Evolutionary conservation across 1,284 basidiomycete species (phyloP).

Genomic region (Ustilago esculenta): DNA sequence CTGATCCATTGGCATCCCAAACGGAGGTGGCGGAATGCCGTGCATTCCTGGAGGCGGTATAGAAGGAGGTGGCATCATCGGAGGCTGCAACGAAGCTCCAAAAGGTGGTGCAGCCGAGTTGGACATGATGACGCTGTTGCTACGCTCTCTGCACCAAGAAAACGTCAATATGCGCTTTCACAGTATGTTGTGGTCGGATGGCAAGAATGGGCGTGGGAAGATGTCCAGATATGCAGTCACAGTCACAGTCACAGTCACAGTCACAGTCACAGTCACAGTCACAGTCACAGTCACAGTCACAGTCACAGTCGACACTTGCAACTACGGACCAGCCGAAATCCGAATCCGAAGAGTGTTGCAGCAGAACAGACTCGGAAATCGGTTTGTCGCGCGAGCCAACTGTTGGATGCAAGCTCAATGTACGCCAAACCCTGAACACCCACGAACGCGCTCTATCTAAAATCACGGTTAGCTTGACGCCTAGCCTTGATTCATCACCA

Average conservation of each 20-base stretch:
- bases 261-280: too few relatives aligned
- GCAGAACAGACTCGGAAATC: conserved; percentile 16
- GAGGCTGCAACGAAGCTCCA: conserved; percentile 8
- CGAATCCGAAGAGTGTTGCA: neutral
- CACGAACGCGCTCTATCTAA: neutral
- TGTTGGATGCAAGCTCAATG: conserved; percentile 15
- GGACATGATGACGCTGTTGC: too few relatives aligned
- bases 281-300: too few relatives aligned
- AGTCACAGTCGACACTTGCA: neutral
- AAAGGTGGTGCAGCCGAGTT: conserved; percentile 23
- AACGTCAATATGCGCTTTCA: neutral
- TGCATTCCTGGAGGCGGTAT: conserved; percentile 29
- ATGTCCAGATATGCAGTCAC: neutral
- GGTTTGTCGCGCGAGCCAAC: conserved; percentile 15
- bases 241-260: too few relatives aligned
- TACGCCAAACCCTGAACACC: conserved; percentile 20
- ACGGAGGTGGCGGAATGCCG: conserved; percentile 17
- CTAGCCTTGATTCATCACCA: conserved; percentile 12
- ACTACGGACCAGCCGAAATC: conserved; percentile 9
- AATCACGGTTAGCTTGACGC: too few relatives aligned
- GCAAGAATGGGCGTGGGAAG: neutral
- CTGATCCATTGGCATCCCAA: conserved; percentile 22
- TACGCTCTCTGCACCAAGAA: too few relatives aligned
- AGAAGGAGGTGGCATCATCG: conserved; percentile 11
- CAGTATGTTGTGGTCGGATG: neutral